Evolutionary conservation across 2,329 filamentous ascomycete species (phyloP).

Genomic region (Teratosphaeria viscida): DNA sequence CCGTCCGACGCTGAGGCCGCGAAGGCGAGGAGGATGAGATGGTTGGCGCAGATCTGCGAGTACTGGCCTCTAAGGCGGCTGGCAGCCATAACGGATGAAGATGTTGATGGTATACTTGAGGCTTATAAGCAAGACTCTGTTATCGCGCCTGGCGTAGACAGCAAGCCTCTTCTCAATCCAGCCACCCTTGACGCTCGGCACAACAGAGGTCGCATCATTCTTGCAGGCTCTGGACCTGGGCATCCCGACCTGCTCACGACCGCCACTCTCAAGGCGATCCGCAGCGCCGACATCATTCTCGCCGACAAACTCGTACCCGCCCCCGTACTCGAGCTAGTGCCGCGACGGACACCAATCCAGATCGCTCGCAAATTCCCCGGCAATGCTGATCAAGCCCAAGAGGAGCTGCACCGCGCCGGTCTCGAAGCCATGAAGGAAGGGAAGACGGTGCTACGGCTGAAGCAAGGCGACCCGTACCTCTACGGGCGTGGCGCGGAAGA

Average conservation of each 20-base stretch:
- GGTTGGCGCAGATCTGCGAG: slow-evolving; percentile 93
- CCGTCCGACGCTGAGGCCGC: slow-evolving; percentile 63
- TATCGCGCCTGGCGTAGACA: slow-evolving; percentile 18
- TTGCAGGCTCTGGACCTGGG: slow-evolving; percentile 86
- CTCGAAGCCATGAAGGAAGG: slow-evolving; percentile 59
- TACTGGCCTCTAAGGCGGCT: slow-evolving; percentile 89
- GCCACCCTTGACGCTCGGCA: slow-evolving; percentile 19
- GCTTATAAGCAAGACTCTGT: slow-evolving; percentile 49
- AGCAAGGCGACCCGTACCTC: slow-evolving; percentile 94
- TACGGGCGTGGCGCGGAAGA: slow-evolving; percentile 95
- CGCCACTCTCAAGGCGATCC: slow-evolving; percentile 67
- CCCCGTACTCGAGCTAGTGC: slow-evolving; percentile 77
- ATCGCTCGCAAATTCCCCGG: slow-evolving; percentile 97
- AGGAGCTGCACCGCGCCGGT: slow-evolving; percentile 73
- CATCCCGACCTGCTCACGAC: slow-evolving; percentile 85
- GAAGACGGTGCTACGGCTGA: slow-evolving; percentile 74
- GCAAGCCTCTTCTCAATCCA: slow-evolving; percentile 18
- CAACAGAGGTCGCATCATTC: slow-evolving; percentile 61
- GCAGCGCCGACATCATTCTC: slow-evolving; percentile 64
- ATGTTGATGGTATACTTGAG: slow-evolving; percentile 65
- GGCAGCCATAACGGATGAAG: slow-evolving; percentile 66
- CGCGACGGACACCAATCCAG: slow-evolving; percentile 75
- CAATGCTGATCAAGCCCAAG: slow-evolving; percentile 86
- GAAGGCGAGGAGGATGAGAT: slow-evolving; percentile 75
- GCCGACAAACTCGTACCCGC: slow-evolving; percentile 80